Percentiles rank a stretch among this genome's conserved stretches.
phyloP scores from a whole-genome alignment of 139 green algal species.

The Tetradesmus obliquus region DNA sequence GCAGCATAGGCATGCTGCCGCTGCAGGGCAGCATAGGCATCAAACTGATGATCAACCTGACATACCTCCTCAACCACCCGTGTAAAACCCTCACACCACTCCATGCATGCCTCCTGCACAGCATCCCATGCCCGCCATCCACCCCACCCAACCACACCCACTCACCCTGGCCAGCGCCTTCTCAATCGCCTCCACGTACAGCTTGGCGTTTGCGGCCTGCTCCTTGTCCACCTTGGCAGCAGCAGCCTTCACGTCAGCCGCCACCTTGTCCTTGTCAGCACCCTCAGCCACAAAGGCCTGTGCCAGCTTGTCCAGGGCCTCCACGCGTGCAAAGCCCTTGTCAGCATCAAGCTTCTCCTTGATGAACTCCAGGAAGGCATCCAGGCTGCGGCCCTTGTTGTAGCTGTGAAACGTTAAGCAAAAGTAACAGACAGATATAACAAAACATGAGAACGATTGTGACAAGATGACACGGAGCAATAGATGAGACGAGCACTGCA shows the following conservation, averaged over 20 bases:
- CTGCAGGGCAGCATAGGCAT: too few relatives aligned
- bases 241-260: slow-evolving; percentile 38
- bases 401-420: slow-evolving; percentile 67
- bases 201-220: slow-evolving; percentile 65
- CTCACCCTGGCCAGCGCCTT: slow-evolving; percentile 82
- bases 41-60: too few relatives aligned
- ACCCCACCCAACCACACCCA: neutral
- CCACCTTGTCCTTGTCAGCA: slow-evolving; percentile 44
- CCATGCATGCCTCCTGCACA: too few relatives aligned
- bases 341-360: slow-evolving; percentile 75
- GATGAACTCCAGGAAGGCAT: slow-evolving; percentile 81
- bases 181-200: slow-evolving; percentile 80
- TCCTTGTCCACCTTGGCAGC: slow-evolving; percentile 46
- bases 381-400: slow-evolving; percentile 65
- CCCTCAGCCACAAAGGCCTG: slow-evolving; percentile 47
- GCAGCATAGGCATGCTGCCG: too few relatives aligned
- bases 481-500: too few relatives aligned
- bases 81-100: too few relatives aligned
- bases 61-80: too few relatives aligned
- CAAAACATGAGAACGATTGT: too few relatives aligned
- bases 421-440: neutral
- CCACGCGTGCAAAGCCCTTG: slow-evolving; percentile 74
- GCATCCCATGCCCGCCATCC: too few relatives aligned
- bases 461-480: too few relatives aligned
- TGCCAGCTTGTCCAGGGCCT: slow-evolving; percentile 64